Base-by-base conservation (phyloP, 225 moss, liverwort and hornwort species). In the Polytrichum commune region DNA sequence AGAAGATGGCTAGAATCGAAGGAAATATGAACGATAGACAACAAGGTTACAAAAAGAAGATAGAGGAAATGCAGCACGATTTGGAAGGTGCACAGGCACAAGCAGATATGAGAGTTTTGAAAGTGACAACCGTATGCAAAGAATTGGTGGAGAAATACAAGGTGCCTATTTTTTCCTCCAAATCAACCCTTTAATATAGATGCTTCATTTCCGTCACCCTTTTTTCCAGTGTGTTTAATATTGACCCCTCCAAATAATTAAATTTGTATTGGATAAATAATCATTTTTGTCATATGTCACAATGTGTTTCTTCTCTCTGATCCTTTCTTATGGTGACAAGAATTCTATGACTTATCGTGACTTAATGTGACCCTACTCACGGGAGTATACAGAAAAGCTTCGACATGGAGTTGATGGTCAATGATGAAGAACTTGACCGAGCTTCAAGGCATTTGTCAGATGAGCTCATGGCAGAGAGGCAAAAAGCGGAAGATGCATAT, bases 11-110 rank as follows among this genome's bases (percentile, higher is more conserved):
- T 19, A 77, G 68, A 53, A 26, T 77, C 61, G 84, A 85, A 74
- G 84, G 74, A 71, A 83, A 80, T 24, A 78, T 91, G 81, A 85
- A 81, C 24, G 81, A 86, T 55, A 88, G 84, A 69, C 87, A 90
- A 62, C 83, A 76, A 70, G 89, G 81, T 2, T 86, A 84, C 69
- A 67, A 88, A 13, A 67, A 76, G 68, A 89, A 88, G 76, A 65
- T 89, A 56, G 79, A 77, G 62, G 55, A 66, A 29, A 78, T 92
- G 74, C 78, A 83, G 57, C 73, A 68, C 57, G 73, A 90, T 60
- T 32, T 90, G 62, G 90, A 81, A 79, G 82, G 74, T 29, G 82
- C 84, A 69, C 83, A 90, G 70, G 63, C 53, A 54, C 79, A 62
- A 74, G 84, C 87, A 54, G 78, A 76, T 20, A 80, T 77, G 62